Evolutionary conservation across 2,329 filamentous ascomycete species (phyloP), one percentile per base, ranked within the genome.

Genomic region (Stromatinia cepivora): DNA sequence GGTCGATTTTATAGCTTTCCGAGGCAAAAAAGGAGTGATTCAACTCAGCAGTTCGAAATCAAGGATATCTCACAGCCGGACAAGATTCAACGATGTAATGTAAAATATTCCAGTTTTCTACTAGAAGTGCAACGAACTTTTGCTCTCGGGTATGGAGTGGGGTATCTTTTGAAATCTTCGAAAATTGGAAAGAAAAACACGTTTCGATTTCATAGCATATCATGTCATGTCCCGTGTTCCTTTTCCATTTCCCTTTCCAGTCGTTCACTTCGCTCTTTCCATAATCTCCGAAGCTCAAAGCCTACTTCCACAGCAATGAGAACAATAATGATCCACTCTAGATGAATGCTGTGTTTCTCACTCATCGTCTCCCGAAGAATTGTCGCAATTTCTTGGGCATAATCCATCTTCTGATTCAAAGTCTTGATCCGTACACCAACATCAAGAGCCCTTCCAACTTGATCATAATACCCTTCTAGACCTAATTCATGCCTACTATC

Each of bases 351-450:
- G 78, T 98, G 93, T 79, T 92, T 93, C 83, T 98, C 94, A 78
- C 92, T 96, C 68, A 96, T 85, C 78, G 94, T 89, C 79, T 97
- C 93, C 70, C 95, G 85, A 71, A 98, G 81, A 22, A 98, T 94
- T 66, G 85, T 92, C 9, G 95, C 93, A 79, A 97, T 97, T 79
- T 98, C 94, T 77, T 95, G 92, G 0, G 94, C 95, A 79, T 99
- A 98, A 77, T 97, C 94, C 87, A 99, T 96, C 82, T 97, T 97
- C 81, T 97, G 92, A 79, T 99, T 99, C 74, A 98, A 81, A 25
- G 92, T 89, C 76, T 92, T 92, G 81, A 98, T 98, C 64, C 95
- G 87, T 36, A 95, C 92, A 46, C 92, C 92, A 34, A 98, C 94
- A 79, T 98, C 95, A 48, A 99, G 85, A 0, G 93, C 93, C 67